These are phyloP conservation scores for Paspalum notatum DNA, from an alignment of 176 grass and related monocot genomes.

Conservation along the genomic window DNA sequence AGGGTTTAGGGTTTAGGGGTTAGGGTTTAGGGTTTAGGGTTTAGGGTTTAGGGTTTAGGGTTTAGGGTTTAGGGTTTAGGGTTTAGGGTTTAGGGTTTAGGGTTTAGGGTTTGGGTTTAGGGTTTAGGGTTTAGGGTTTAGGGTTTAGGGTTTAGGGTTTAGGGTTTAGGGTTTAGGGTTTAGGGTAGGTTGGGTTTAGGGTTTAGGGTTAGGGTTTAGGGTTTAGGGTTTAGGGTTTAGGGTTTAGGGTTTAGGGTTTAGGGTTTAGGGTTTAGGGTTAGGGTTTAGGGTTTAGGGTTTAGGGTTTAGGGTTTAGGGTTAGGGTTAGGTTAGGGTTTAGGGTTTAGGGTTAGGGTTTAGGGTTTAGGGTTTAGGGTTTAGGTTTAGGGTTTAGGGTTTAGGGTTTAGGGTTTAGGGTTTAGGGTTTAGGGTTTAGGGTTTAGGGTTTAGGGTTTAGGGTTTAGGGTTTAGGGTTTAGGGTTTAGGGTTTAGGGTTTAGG, in stretches of 20 bases:
- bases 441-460: slow-evolving; percentile 43
- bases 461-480: slow-evolving; percentile 34
- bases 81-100: slow-evolving; percentile 24
- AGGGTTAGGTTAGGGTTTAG: background rate
- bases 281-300: slow-evolving; percentile 45
- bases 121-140: slow-evolving; percentile 33
- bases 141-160: slow-evolving; percentile 37
- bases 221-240: slow-evolving; percentile 35
- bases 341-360: no score
- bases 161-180: slow-evolving; percentile 47
- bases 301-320: slow-evolving; percentile 19
- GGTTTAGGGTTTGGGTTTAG: slow-evolving; percentile 36
- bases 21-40: no score
- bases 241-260: slow-evolving; percentile 39
- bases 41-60: background rate
- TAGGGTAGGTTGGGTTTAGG: no score
- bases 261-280: slow-evolving; percentile 42
- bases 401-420: slow-evolving; percentile 42
- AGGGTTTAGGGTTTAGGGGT: slow-evolving; percentile 14
- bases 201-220: no score
- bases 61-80: background rate
- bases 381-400: slow-evolving; percentile 29
- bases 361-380: slow-evolving; percentile 32
- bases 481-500: slow-evolving; percentile 15
- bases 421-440: slow-evolving; percentile 40